These are phyloP conservation scores for Rhododendron mucronatum DNA, from an alignment of 148 eudicot species.

Conservation along the genomic window DNA sequence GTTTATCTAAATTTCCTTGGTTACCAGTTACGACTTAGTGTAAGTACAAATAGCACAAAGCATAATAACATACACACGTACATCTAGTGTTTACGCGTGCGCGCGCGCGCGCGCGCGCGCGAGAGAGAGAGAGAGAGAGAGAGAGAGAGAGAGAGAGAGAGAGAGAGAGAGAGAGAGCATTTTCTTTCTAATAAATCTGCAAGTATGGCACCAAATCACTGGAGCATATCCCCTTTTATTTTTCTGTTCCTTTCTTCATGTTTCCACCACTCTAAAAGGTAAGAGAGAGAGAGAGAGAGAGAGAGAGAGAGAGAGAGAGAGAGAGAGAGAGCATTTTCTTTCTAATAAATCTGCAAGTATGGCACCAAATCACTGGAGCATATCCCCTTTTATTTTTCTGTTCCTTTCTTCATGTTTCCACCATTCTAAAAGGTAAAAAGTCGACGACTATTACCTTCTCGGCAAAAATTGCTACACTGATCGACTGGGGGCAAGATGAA, in stretches of 20 bases:
- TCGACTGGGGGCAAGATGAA: constrained; percentile 59
- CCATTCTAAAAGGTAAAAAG: not conserved
- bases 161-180: too few species aligned
- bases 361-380: not conserved
- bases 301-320: too few species aligned
- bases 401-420: not conserved
- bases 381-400: not conserved
- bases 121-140: not conserved
- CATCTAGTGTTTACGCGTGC: not conserved
- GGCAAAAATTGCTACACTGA: constrained; percentile 53
- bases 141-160: too few species aligned
- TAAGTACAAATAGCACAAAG: not conserved
- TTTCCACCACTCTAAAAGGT: not conserved
- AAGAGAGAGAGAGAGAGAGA: too few species aligned
- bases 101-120: too few species aligned
- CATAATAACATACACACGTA: not conserved
- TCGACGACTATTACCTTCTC: constrained; percentile 49
- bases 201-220: not conserved
- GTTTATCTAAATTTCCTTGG: not conserved
- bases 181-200: not conserved
- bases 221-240: not conserved
- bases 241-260: not conserved
- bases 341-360: not conserved
- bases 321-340: not conserved
- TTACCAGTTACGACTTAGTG: not conserved